Evolutionary conservation across 108 stramenopile genomes (phyloP).

Genomic region (Stephanodiscus minutulus): DNA sequence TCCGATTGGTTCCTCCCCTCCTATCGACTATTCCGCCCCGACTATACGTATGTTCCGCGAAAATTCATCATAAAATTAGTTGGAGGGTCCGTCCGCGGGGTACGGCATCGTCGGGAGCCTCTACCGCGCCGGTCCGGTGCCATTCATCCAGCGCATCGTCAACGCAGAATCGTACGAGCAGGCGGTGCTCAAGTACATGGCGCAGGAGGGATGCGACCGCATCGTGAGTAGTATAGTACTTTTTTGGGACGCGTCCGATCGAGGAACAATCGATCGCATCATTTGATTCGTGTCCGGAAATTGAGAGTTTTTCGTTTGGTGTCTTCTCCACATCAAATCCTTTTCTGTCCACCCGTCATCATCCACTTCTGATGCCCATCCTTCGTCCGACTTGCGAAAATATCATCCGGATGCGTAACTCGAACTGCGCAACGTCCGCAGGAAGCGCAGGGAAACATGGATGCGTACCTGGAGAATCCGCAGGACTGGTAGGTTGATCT

Average conservation of each 20-base stretch:
- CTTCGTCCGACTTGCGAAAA: too few species aligned
- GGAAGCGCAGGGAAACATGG: constrained; percentile 77
- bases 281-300: neutral
- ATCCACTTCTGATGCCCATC: too few species aligned
- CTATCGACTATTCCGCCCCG: neutral
- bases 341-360: too few species aligned
- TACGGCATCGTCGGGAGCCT: constrained; percentile 57
- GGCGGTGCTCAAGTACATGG: constrained; percentile 72
- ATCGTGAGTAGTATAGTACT: constrained; percentile 13
- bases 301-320: neutral
- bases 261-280: too few species aligned
- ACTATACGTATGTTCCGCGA: neutral
- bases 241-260: neutral
- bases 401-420: too few species aligned
- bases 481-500: constrained; percentile 44
- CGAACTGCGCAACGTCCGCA: too few species aligned
- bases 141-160: constrained; percentile 56
- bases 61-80: too few species aligned
- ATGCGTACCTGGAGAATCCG: constrained; percentile 69
- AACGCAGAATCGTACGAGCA: constrained; percentile 66
- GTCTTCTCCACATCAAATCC: too few species aligned
- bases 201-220: constrained; percentile 50
- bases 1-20: too few species aligned
- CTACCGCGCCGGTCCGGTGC: constrained; percentile 64
- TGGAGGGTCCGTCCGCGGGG: constrained; percentile 50